Conservation (phyloP, 805 yeast species). For the Schwanniomyces sp. region DNA sequence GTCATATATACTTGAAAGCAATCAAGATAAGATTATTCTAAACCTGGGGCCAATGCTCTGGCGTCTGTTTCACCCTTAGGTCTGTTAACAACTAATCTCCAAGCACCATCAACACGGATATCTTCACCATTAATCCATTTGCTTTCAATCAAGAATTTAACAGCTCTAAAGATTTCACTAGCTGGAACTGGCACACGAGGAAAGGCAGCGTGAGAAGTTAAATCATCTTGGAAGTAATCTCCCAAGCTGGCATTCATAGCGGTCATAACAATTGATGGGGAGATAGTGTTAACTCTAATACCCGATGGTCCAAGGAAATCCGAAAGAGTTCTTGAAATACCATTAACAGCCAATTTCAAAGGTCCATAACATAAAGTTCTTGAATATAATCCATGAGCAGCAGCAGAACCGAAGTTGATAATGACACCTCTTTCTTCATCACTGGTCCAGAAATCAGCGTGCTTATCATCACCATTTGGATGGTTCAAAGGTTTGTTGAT, state of each 20-base stretch:
- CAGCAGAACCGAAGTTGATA: conserved; percentile 2
- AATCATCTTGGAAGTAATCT: conserved; percentile 2
- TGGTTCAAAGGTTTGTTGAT: conserved; percentile 10
- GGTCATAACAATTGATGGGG: conserved; percentile 3
- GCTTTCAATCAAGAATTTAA: conserved; percentile 3
- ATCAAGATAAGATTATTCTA: not conserved
- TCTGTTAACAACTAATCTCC: conserved; percentile 2
- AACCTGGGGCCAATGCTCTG: conserved; percentile 3
- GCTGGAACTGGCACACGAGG: conserved; percentile 4
- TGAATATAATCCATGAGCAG: conserved; percentile 10
- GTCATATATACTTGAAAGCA: not conserved
- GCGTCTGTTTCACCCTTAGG: conserved; percentile 1
- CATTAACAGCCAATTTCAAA: conserved; percentile 10
- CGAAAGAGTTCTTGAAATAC: conserved; percentile 11
- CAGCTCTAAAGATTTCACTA: conserved; percentile 1
- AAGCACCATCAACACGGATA: conserved; percentile 2
- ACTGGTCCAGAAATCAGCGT: conserved; percentile 9
- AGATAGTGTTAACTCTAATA: conserved; percentile 1
- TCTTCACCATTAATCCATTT: conserved; percentile 3
- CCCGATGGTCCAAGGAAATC: conserved; percentile 12
- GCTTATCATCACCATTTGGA: conserved; percentile 8
- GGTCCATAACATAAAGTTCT: conserved; percentile 13
- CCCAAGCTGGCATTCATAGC: conserved; percentile 2
- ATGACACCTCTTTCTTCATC: conserved; percentile 11
- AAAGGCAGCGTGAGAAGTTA: conserved; percentile 1